These are phyloP conservation scores for Lentithecium fluviatile DNA, from an alignment of 495 filamentous ascomycete species.

Conservation along the genomic window DNA sequence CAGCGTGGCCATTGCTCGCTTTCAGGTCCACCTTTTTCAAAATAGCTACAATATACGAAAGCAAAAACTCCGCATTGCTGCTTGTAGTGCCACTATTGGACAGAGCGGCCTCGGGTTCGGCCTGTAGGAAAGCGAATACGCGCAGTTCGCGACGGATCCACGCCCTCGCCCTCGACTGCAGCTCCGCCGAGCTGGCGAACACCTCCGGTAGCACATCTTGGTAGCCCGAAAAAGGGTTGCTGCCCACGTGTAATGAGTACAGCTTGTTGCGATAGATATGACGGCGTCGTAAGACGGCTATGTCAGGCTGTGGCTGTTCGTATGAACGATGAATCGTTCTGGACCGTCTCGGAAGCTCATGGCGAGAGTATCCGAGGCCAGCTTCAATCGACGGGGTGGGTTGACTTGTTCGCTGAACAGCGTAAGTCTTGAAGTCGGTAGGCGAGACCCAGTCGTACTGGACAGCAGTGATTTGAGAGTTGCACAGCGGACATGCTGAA, in stretches of 20 bases:
- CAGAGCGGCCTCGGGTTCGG: constrained; percentile 4
- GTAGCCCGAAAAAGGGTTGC: constrained; percentile 77
- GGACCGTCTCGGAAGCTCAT: constrained; percentile 4
- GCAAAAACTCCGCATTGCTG: constrained; percentile 83
- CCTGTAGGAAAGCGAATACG: constrained; percentile 68
- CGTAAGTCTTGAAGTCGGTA: constrained; percentile 56
- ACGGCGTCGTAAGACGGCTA: constrained; percentile 66
- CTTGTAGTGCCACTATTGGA: constrained; percentile 41
- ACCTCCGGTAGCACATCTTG: constrained; percentile 67
- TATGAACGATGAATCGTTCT: constrained; percentile 7
- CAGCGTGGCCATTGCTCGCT: constrained; percentile 77
- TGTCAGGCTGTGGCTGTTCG: constrained; percentile 43
- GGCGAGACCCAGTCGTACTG: constrained; percentile 59
- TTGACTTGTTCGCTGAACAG: constrained; percentile 47
- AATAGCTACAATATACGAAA: constrained; percentile 86
- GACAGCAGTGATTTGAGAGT: constrained; percentile 60
- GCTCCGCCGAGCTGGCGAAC: constrained; percentile 62
- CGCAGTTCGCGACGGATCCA: constrained; percentile 87
- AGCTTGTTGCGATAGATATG: constrained; percentile 73
- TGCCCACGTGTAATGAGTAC: constrained; percentile 82
- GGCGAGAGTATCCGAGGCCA: neutral
- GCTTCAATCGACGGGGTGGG: constrained; percentile 25
- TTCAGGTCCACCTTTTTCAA: constrained; percentile 89
- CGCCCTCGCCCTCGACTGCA: constrained; percentile 77
- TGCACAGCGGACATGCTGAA: constrained; percentile 69